Base-by-base conservation (phyloP, 148 eudicot species). In the Diospyros lotus region DNA sequence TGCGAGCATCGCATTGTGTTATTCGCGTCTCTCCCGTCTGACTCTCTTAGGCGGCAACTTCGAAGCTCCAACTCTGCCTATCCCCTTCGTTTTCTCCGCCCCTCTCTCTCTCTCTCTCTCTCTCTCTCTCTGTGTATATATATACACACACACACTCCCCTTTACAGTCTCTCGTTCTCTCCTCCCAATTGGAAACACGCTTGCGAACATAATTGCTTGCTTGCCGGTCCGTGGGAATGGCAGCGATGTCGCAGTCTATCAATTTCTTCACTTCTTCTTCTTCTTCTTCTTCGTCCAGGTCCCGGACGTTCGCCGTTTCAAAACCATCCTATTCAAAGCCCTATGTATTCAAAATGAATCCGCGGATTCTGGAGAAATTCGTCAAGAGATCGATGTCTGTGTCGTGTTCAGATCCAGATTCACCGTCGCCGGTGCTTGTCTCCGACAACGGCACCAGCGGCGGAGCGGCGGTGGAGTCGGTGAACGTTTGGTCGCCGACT, bases 221-320 rank as follows among this genome's bases (percentile, higher is more conserved):
- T 12, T 40, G 44, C 13, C 0, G 14, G 11, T 1, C 10, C 13
- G 41, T 58, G 43, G n/a, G 44, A 39, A 2, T 14, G 38, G 2
- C 41, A 64, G 10, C 71, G 15, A 87, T 87, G 90, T 68, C 90
- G 62, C 88, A 87, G 56, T 85, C 88, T 1, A 72, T 87, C 50
- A 80, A 73, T 45, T 72, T 87, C 78, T 69, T 76, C 72, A 73
- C 78, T 42, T 74, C 90, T 41, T 12, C 80, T 44, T 59, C 85
- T 41, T 12, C 80, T 44, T 59, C 85, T 53, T 75, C 28, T 41
- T 12, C 80, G 52, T 59, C 85, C 56, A 75, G 44, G 54, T 71
- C 77, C 8, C 59, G 77, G 28, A 42, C 8, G 59, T 42, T 42
- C 62, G 50, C 81, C 8, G 5, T 71, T 67, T 18, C 75, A 9